Evolutionary conservation across 106 monocot genomes (phyloP), one percentile per base, ranked within the genome.

Genomic region (Narthecium ossifragum): DNA sequence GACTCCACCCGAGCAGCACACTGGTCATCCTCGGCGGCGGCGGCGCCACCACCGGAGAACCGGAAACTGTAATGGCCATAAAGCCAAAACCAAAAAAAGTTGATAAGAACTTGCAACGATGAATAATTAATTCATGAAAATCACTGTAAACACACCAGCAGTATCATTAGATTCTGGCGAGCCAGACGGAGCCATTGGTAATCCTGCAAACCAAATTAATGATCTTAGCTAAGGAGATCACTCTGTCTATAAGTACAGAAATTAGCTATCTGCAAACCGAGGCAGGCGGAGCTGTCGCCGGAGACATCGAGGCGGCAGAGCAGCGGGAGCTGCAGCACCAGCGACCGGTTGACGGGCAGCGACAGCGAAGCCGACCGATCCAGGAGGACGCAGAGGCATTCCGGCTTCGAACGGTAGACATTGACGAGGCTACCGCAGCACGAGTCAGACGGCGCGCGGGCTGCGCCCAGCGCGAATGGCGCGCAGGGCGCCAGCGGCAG

Each of bases 401-500:
- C 34, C 0, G 78, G 70, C 57, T 68, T 56, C 29, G 46, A 12
- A 25, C 37, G 65, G 38, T 58, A 47, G 34, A 83, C 24, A 20
- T 59, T 31, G 5, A 23, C 63, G 32, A 83, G 58, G 47, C 34
- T 66, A 31, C 46, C 36, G 60, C 83, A 83, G 49, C 83, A 83
- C 11, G 60, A 41, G 32, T 66, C 46, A 43, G 66, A 1, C 14
- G 83, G 83, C 0, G 18, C n/a, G 12, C 46, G 38, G 18, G 57
- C 49, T 7, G 17, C 25, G 1, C 78, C 78, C 31, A 75, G 71
- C 22, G 60, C 71, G 31, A 71, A 84, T 11, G 75, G 58, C 37
- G 52, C 53, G 67, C 78, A 84, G 0, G 83, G 83, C 4, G 62
- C 34, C 11, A 84, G 71, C 47, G 65, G 59, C 10, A 79, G 21